Evolutionary conservation across 163 green algal genomes (phyloP).

Genomic region (Prototheca cutis): DNA sequence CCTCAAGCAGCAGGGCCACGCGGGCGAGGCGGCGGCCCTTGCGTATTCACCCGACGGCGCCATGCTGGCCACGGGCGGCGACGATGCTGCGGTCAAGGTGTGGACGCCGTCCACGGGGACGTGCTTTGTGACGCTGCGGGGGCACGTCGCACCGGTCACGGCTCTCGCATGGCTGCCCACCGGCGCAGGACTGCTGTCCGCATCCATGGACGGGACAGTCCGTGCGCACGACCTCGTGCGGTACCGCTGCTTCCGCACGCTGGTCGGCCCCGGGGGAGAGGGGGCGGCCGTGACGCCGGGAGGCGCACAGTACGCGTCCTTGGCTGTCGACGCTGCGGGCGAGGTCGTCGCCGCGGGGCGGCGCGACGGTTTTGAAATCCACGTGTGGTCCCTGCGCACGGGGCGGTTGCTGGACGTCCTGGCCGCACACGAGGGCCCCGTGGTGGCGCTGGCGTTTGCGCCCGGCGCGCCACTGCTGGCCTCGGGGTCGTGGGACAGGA

Average conservation of each 20-base stretch:
- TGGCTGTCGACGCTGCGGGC: slow-evolving; percentile 71
- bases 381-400: slow-evolving; percentile 88
- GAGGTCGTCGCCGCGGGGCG: slow-evolving; percentile 69
- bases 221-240: slow-evolving; percentile 83
- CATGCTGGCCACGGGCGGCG: slow-evolving; percentile 69
- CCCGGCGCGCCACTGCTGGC: slow-evolving; percentile 56
- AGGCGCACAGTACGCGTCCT: slow-evolving; percentile 69
- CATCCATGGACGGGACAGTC: slow-evolving; percentile 87
- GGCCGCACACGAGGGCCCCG: slow-evolving; percentile 81
- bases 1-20: slow-evolving; percentile 78
- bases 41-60: slow-evolving; percentile 76
- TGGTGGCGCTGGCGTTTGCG: slow-evolving; percentile 73
- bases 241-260: slow-evolving; percentile 94
- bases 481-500: slow-evolving; percentile 82
- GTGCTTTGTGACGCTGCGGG: slow-evolving; percentile 90
- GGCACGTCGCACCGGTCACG: slow-evolving; percentile 81
- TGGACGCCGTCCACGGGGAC: slow-evolving; percentile 77
- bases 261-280: slow-evolving; percentile 79
- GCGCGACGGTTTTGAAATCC: slow-evolving; percentile 79
- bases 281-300: no score
- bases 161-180: slow-evolving; percentile 62
- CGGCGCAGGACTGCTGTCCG: slow-evolving; percentile 53
- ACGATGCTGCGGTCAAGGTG: slow-evolving; percentile 81
- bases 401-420: slow-evolving; percentile 88
- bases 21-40: slow-evolving; percentile 50